phyloP scores from a whole-genome alignment of 805 yeast species.

The Lachancea quebecensis region DNA sequence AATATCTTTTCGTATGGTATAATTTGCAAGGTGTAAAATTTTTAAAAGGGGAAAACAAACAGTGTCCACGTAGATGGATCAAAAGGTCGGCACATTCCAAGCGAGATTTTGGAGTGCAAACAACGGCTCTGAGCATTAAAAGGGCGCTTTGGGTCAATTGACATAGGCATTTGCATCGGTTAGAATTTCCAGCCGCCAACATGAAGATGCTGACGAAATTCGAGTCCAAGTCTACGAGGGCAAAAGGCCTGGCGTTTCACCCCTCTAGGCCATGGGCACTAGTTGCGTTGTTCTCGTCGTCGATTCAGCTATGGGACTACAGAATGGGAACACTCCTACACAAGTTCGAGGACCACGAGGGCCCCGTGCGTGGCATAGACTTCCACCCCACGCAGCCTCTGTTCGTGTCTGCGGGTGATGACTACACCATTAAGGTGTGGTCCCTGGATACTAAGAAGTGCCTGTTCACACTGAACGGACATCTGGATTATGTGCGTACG shows the following conservation, averaged over 20 bases:
- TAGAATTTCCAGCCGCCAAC: constrained; percentile 24
- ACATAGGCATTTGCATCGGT: not conserved
- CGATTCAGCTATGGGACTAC: constrained; percentile 99
- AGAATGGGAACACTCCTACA: constrained; percentile 98
- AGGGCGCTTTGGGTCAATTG: not conserved
- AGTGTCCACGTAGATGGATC: not conserved
- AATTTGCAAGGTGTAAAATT: not conserved
- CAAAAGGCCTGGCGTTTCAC: constrained; percentile 96
- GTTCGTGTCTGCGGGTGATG: constrained; percentile 97
- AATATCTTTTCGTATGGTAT: too few species aligned
- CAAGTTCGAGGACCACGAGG: constrained; percentile 96
- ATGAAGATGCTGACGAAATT: constrained; percentile 88
- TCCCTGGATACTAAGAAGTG: constrained; percentile 86
- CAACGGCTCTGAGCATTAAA: not conserved
- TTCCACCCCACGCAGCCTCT: constrained; percentile 98
- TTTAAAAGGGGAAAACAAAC: not conserved
- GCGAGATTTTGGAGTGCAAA: not conserved
- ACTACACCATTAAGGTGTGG: constrained; percentile 93
- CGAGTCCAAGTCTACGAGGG: constrained; percentile 96
- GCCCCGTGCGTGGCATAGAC: constrained; percentile 92
- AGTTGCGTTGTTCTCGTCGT: constrained; percentile 92
- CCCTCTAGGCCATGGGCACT: constrained; percentile 91
- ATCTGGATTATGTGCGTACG: constrained; percentile 90
- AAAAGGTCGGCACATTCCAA: not conserved
- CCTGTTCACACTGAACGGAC: constrained; percentile 85